Base-by-base conservation (phyloP, 1,284 basidiomycete genomes). In the Stygiomarasmius scandens region DNA sequence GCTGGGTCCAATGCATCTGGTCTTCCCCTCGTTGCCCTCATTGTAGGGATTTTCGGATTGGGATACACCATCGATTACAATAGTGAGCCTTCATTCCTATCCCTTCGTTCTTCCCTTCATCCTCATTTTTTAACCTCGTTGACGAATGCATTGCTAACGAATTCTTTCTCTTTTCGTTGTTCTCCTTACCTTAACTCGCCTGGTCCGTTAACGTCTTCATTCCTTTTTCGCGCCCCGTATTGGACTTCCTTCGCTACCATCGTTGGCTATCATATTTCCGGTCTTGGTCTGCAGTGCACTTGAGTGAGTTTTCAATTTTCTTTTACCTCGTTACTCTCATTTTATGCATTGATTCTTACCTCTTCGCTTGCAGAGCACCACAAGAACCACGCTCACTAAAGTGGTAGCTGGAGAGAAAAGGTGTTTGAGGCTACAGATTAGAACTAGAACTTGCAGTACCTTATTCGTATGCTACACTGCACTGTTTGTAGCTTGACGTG, bases 61-160 rank as follows among this genome's bases (percentile, higher is more conserved):
- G 92, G 94, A 53, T 97, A 96, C 77, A 91, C 91, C 64, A 80
- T 95, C 67, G 93, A 95, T 78, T 95, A 95, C 76, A 88, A 95
- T 78, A 93, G 92, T 94, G 74, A 73, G 92, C 89, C 8, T 41
- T 41, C n/a, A n/a, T n/a, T n/a, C n/a, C n/a, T n/a, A n/a, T n/a
- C n/a, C n/a, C n/a, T n/a, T n/a, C n/a, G n/a, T 32, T 32, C 12
- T 12, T 32, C 12, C 12, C 29, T 32, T 5, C 6, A 32, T 32
- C 29, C 29, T 12, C 29, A 6, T 32, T 32, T 32, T 32, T 32
- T 32, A 6, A 6, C 29, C 12, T 32, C 29, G 29, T 32, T 32
- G 29, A n/a, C n/a, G n/a, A n/a, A n/a, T n/a, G n/a, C n/a, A n/a
- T n/a, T n/a, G n/a, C n/a, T n/a, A n/a, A n/a, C n/a, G n/a, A n/a